These are phyloP conservation scores for Trichosporon faecale DNA, from an alignment of 1,284 basidiomycete genomes.

Conservation along the genomic window DNA sequence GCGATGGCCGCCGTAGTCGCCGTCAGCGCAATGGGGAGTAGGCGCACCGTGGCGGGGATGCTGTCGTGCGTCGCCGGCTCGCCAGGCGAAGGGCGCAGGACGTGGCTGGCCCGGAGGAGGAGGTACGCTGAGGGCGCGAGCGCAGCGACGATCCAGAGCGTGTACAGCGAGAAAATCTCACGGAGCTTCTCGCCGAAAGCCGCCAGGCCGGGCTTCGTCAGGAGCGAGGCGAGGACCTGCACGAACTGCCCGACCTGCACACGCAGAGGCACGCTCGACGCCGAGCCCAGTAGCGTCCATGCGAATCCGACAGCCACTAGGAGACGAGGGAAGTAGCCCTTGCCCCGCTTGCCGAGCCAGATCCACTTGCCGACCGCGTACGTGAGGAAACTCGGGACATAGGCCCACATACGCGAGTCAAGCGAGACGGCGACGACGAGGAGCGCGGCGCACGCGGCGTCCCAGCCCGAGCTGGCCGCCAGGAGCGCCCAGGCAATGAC, in stretches of 20 bases:
- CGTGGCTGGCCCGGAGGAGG: slow-evolving; percentile 17
- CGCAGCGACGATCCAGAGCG: slow-evolving; percentile 9
- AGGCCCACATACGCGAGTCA: slow-evolving; percentile 9
- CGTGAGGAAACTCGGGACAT: slow-evolving; percentile 19
- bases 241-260: slow-evolving; percentile 5
- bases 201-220: neutral
- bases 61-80: slow-evolving; percentile 8
- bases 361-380: slow-evolving; percentile 26
- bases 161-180: neutral
- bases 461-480: slow-evolving; percentile 17
- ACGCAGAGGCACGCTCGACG: slow-evolving; percentile 17
- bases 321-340: slow-evolving; percentile 18
- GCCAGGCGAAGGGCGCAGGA: slow-evolving; percentile 15
- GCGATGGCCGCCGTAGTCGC: slow-evolving; percentile 17
- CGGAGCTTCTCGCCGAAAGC: neutral
- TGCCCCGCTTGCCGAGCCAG: slow-evolving; percentile 20
- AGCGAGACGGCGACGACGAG: slow-evolving; percentile 14
- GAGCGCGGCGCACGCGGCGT: slow-evolving; percentile 14
- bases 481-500: slow-evolving; percentile 25
- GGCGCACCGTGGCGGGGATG: slow-evolving; percentile 21
- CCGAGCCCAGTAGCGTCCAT: slow-evolving; percentile 4
- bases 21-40: slow-evolving; percentile 22
- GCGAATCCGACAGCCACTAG: slow-evolving; percentile 10
- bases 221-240: neutral
- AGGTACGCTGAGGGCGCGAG: slow-evolving; percentile 19